Base-by-base conservation (phyloP, 2,329 filamentous ascomycete genomes). In the Verruconis gallopava region DNA sequence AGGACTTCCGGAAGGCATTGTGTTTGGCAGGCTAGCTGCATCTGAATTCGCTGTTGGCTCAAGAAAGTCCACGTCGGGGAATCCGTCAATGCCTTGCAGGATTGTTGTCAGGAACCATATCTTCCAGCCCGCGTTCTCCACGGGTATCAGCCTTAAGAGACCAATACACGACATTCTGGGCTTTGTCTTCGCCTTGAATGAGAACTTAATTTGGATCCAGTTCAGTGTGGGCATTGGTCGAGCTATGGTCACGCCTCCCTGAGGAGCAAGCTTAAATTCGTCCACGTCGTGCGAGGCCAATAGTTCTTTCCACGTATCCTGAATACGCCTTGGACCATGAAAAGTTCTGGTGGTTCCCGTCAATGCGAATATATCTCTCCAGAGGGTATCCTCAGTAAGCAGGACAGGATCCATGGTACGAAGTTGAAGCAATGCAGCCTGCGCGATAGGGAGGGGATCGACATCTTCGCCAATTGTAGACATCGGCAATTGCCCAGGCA, bases 301-400 rank as follows among this genome's bases (percentile, higher is more conserved):
- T 2, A 44, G 39, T 21, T 45, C 22, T 32, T 30, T 42, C 43
- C 43, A 45, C 3, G 43, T 18, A 14, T 28, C 18, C 18, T 13
- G 18, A 4, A 44, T 40, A 25, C 30, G 22, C 6, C 34, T 22
- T 9, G 30, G 14, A 15, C 37, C 42, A 36, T 39, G 15, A 12
- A 44, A 35, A 34, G 42, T 44, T 21, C 42, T 11, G 11, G 33
- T 22, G 21, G 43, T 45, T n/a, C 43, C 43, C 28, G 43, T 45
- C 4, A 45, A 14, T n/a, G 43, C 43, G 15, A 30, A 45, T n/a
- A 45, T 18, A 14, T 45, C 43, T 30, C 43, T 28, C 43, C 43
- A 45, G 3, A 45, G 21, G 13, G 43, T 32, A 15, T 43, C 32
- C 5, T 37, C 17, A 13, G 17, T 37, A 14, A 45, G 25, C 14